Base-by-base conservation (phyloP, 1,284 basidiomycete genomes). In the Neonothopanus nambi region DNA sequence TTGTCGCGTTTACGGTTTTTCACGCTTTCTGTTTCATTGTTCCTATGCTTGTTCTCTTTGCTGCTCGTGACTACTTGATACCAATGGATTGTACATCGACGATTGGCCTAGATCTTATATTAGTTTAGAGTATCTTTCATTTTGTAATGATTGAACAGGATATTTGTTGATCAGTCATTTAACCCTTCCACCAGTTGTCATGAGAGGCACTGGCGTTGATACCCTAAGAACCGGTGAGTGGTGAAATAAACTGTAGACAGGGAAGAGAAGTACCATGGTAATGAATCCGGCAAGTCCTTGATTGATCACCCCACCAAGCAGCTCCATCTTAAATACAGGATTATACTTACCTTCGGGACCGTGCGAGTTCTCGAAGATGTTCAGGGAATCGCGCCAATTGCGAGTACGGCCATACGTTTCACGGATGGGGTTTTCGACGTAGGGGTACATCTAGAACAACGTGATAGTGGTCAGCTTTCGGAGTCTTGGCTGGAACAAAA, bases 221-320 rank as follows among this genome's bases (percentile, higher is more conserved):
- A 21, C 49, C 49, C 49, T 51, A 20, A 33, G n/a, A 40, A 8
- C 33, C 12, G 28, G 30, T 8, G 20, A 23, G 18, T 36, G 54
- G n/a, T n/a, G 33, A 15, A 33, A 13, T 33, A 33, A 33, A 33
- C 30, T 13, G 13, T 23, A 5, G n/a, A n/a, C n/a, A n/a, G n/a
- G 15, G 23, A 38, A 20, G 23, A 11, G 12, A 57, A 64, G 36
- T 44, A 77, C 77, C 76, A 79, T 80, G 0, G 78, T 80, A 41
- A 80, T 80, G 57, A 77, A 80, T 11, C 72, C 76, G 54, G 77
- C 59, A 12, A 80, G 54, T 0, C 78, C 78, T 55, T 80, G 78
- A 13, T 65, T 66, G n/a, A 80, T 61, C 1, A 80, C 73, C 2
- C 75, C 75, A 2, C 78, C 77, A 15, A 79, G 63, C 3, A 78